A percentile compares a stretch with the other conserved stretches of the same genome.
Conservation (phyloP, 106 monocot genomes). For the Dendrobium chrysotoxum region DNA sequence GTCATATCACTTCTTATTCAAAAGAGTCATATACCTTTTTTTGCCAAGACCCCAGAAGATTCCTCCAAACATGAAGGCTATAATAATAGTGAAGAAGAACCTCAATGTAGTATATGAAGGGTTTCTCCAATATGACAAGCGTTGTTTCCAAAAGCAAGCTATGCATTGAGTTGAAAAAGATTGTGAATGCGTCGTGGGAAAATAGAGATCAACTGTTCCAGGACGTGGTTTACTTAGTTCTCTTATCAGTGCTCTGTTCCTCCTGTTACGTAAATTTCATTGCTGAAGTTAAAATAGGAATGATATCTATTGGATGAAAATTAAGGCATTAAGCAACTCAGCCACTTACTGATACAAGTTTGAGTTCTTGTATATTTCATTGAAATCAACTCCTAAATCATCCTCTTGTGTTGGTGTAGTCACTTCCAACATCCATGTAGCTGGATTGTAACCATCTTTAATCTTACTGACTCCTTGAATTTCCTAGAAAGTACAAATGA, state of each 20-base stretch:
- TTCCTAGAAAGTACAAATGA: neutral
- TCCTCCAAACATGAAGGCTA: constrained; percentile 24
- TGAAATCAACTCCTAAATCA: constrained; percentile 5
- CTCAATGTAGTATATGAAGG: constrained; percentile 22
- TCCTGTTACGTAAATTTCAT: constrained; percentile 6
- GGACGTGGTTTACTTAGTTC: constrained; percentile 15
- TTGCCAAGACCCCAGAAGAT: constrained; percentile 25
- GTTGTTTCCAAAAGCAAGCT: constrained; percentile 34
- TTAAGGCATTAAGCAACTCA: neutral
- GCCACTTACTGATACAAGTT: constrained; percentile 12
- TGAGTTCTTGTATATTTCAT: constrained; percentile 18
- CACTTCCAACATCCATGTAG: constrained; percentile 18
- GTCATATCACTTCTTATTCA: neutral
- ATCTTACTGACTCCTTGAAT: constrained; percentile 1
- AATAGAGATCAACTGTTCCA: constrained; percentile 18
- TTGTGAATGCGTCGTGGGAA: constrained; percentile 15
- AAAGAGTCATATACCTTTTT: constrained; percentile 10
- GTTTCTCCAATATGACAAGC: constrained; percentile 30
- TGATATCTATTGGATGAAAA: neutral
- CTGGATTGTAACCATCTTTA: constrained; percentile 14
- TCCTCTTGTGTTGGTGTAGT: constrained; percentile 12
- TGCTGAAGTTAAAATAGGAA: neutral
- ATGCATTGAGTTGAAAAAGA: constrained; percentile 15
- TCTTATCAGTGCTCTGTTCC: constrained; percentile 18
- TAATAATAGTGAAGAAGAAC: constrained; percentile 19